Evolutionary conservation across 805 yeast species (phyloP).

Genomic region (Hanseniaspora lindneri): DNA sequence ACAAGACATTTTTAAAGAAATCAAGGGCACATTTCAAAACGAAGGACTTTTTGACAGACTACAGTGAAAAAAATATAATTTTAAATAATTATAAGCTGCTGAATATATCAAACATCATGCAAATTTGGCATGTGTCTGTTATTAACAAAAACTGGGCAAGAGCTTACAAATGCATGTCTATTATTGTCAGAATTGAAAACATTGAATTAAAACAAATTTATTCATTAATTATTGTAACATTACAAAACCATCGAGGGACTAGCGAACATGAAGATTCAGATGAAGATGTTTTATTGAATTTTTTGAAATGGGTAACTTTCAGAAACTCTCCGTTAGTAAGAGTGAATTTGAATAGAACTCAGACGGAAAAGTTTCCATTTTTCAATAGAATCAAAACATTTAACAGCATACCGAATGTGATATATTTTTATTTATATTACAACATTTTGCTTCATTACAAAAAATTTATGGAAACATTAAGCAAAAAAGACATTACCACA

Average conservation of each 20-base stretch:
- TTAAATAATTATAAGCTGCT: conserved; percentile 3
- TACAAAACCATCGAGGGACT: conserved; percentile 22
- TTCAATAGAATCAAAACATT: conserved; percentile 10
- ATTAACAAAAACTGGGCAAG: conserved; percentile 40
- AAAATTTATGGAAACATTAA: conserved; percentile 5
- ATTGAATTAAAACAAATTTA: conserved; percentile 49
- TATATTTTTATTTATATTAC: conserved; percentile 4
- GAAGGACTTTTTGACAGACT: conserved; percentile 8
- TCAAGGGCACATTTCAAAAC: conserved; percentile 3
- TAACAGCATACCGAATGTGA: conserved; percentile 4
- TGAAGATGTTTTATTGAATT: conserved; percentile 1
- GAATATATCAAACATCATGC: conserved; percentile 27
- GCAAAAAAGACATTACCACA: background rate
- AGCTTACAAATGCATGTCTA: conserved; percentile 43
- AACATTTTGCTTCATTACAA: conserved; percentile 7
- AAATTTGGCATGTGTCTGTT: conserved; percentile 40
- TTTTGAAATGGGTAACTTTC: background rate
- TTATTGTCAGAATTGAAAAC: conserved; percentile 37
- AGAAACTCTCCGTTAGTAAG: conserved; percentile 3
- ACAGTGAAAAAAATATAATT: conserved; percentile 2
- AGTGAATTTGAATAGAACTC: conserved; percentile 2
- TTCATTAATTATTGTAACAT: conserved; percentile 51
- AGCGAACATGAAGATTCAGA: background rate
- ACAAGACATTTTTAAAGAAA: conserved; percentile 5
- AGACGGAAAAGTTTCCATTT: conserved; percentile 10